Percentiles rank a stretch among this genome's conserved stretches.
Conservation (phyloP, 2,329 filamentous ascomycete species). For the Bipolaris gigantea region DNA sequence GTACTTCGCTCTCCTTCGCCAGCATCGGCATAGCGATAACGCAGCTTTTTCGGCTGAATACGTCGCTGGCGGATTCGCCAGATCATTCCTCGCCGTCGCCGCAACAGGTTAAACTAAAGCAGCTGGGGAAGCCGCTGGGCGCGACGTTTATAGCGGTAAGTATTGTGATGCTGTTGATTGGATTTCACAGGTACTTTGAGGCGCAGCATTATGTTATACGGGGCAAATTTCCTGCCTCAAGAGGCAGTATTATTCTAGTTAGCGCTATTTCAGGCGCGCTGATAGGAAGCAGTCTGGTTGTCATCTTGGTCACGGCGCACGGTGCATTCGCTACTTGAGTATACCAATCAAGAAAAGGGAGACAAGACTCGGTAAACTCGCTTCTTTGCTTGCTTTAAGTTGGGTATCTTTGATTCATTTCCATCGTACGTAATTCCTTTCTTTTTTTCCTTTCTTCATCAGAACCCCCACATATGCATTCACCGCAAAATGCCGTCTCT, state of each 20-base stretch:
- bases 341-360: constrained; percentile 1
- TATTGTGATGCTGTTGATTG: constrained; percentile 73
- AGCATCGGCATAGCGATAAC: constrained; percentile 82
- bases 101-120: constrained; percentile 26
- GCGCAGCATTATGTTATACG: constrained; percentile 77
- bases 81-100: not conserved
- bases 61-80: constrained; percentile 50
- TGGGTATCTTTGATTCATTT: constrained; percentile 32
- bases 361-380: not conserved
- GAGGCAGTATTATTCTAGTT: constrained; percentile 73
- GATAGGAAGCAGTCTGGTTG: constrained; percentile 62
- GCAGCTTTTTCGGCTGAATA: constrained; percentile 82
- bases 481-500: not conserved
- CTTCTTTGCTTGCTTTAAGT: not conserved
- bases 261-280: constrained; percentile 63
- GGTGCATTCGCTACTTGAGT: constrained; percentile 46
- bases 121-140: constrained; percentile 52
- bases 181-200: constrained; percentile 78
- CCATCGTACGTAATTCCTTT: constrained; percentile 9
- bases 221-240: constrained; percentile 77
- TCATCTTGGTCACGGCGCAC: constrained; percentile 60
- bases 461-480: not conserved
- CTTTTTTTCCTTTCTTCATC: constrained; percentile 4
- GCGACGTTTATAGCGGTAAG: constrained; percentile 76
- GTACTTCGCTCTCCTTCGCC: constrained; percentile 79